A percentile compares a stretch with the other conserved stretches of the same genome.
Conservation (phyloP, 148 eudicot species). For the Camellia japonica region DNA sequence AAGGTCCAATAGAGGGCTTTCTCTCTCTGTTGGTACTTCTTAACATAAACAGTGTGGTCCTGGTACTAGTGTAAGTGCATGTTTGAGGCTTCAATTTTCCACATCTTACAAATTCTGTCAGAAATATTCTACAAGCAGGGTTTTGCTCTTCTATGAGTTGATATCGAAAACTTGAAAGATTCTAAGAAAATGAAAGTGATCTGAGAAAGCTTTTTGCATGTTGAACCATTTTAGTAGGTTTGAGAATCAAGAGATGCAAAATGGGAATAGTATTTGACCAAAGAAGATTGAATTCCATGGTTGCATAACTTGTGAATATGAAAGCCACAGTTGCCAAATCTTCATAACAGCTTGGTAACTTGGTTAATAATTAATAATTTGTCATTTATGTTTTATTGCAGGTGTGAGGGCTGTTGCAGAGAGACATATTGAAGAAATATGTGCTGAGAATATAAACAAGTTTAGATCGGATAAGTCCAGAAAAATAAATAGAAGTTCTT, state of each 20-base stretch:
- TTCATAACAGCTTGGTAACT: no score
- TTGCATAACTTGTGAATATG: neutral
- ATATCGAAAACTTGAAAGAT: neutral
- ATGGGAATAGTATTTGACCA: neutral
- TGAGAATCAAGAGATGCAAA: slow-evolving; percentile 8
- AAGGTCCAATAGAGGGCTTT: neutral
- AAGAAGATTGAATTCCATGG: neutral
- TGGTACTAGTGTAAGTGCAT: neutral
- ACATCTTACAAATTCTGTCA: neutral
- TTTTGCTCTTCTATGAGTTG: neutral
- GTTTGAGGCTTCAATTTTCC: slow-evolving; percentile 8
- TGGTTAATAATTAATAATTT: no score
- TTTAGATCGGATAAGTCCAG: slow-evolving; percentile 44
- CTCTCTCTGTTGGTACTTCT: neutral
- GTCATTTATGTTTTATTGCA: slow-evolving; percentile 24
- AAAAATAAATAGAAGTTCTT: slow-evolving; percentile 47
- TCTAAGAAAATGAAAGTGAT: neutral
- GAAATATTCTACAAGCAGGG: neutral
- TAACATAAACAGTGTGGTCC: neutral
- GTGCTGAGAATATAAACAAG: slow-evolving; percentile 51
- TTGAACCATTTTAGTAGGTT: neutral
- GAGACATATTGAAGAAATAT: slow-evolving; percentile 58
- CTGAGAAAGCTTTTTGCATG: neutral
- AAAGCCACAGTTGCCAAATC: no score
- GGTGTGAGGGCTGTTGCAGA: slow-evolving; percentile 81